Percentiles rank a stretch among this genome's conserved stretches.
Evolutionary conservation across 1,284 basidiomycete species (phyloP).

Genomic region (Vanrija humicola): DNA sequence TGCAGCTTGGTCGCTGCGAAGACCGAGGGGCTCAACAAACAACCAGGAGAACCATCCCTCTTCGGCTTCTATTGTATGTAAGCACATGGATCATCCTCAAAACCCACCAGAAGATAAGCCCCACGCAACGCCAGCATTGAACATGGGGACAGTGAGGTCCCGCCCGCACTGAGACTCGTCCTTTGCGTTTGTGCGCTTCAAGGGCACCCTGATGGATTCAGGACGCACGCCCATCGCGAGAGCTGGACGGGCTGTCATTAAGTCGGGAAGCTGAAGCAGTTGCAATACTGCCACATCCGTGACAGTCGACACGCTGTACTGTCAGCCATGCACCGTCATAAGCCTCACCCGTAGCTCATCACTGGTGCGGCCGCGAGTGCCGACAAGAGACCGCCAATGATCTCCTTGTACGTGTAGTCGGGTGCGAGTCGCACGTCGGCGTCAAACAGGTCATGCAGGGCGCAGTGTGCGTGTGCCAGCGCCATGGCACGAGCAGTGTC

Average conservation of each 20-base stretch:
- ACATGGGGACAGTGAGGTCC: no score
- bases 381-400: constrained; percentile 3
- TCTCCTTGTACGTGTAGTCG: constrained; percentile 3
- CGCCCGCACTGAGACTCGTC: no score
- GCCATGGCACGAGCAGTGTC: constrained; percentile 2
- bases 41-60: constrained; percentile 15
- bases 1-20: not conserved
- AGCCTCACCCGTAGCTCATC: no score
- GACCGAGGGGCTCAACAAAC: constrained; percentile 6
- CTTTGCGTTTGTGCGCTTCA: no score
- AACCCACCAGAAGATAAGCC: not conserved
- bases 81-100: not conserved
- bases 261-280: no score
- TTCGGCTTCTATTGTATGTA: not conserved
- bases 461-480: constrained; percentile 11
- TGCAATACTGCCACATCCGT: no score
- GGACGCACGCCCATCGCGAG: no score
- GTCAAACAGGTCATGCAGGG: constrained; percentile 6
- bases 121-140: not conserved
- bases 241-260: no score
- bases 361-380: not conserved
- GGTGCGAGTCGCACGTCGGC: constrained; percentile 6
- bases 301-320: no score
- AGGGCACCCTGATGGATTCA: no score
- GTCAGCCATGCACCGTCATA: no score